A percentile compares a stretch with the other conserved stretches of the same genome.
Conservation (phyloP, 352 stramenopile genomes). For the Nothophytophthora sp. region DNA sequence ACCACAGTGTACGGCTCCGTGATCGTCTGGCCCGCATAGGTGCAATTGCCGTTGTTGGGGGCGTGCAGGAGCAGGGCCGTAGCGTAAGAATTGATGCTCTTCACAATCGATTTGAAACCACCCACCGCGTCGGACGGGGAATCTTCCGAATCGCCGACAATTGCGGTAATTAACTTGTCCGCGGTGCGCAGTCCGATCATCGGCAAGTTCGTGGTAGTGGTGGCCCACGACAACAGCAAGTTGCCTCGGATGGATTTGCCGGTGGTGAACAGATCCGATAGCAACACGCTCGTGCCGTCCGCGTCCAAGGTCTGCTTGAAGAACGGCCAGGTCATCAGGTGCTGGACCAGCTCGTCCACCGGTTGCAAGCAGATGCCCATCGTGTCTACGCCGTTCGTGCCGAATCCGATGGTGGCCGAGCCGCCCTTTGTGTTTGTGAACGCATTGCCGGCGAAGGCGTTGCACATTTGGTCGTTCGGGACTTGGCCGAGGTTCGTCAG, state of each 20-base stretch:
- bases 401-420: slow-evolving; percentile 29
- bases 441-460: slow-evolving; percentile 30
- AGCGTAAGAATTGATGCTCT: neutral
- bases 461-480: slow-evolving; percentile 49
- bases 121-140: neutral
- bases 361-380: slow-evolving; percentile 51
- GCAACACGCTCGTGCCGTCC: slow-evolving; percentile 9
- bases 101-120: neutral
- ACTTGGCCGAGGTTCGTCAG: slow-evolving; percentile 31
- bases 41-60: slow-evolving; percentile 26
- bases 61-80: slow-evolving; percentile 27
- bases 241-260: slow-evolving; percentile 36
- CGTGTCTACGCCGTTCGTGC: slow-evolving; percentile 16
- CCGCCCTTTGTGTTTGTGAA: slow-evolving; percentile 39
- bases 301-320: slow-evolving; percentile 19
- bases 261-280: slow-evolving; percentile 39
- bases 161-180: slow-evolving; percentile 12
- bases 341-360: slow-evolving; percentile 32
- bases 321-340: slow-evolving; percentile 31
- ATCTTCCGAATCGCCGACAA: neutral
- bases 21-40: slow-evolving; percentile 25
- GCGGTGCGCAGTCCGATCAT: slow-evolving; percentile 21
- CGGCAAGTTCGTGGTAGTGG: slow-evolving; percentile 11
- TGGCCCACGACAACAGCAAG: slow-evolving; percentile 27
- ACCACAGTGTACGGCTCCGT: slow-evolving; percentile 16